Evolutionary conservation across 495 filamentous ascomycete genomes (phyloP), one percentile per base, ranked within the genome.

Genomic region (Aspergillus incahuasiensis): DNA sequence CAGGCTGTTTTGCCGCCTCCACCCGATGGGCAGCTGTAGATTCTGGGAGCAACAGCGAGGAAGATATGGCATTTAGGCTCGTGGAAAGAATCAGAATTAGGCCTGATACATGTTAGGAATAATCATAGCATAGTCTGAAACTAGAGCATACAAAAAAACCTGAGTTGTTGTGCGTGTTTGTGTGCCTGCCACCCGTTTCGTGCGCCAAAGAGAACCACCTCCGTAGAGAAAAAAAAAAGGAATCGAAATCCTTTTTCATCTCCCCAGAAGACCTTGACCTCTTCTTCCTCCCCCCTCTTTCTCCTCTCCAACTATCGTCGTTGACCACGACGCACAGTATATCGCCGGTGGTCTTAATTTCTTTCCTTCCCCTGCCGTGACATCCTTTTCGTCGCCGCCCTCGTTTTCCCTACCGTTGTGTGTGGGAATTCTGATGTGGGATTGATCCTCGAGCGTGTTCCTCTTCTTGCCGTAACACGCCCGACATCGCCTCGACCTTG

Each of bases 341-440:
- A 50, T 44, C 42, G 54, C 42, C 48, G 45, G 61, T 59, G 61
- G 61, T 63, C 57, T 60, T 60, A 38, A n/a, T 55, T 56, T 16
- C 48, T 41, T 20, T 39, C 46, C 53, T 55, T 18, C 42, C 39
- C 43, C 30, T 24, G 41, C 22, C 47, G 24, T 48, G 48, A 50
- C 48, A 50, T 45, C 39, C 54, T 52, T 51, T 28, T 58, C 35
- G 42, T 55, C 52, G 38, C 41, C 32, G 32, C 32, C 34, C 42
- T 58, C 40, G 35, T 45, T 56, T 45, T 52, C 50, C 61, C 62
- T 41, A 42, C 48, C 59, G 15, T 56, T 56, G 35, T 52, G 48
- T 62, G 65, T 64, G 59, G 66, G 66, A 62, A 56, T 62, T 54
- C 55, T 58, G 59, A 58, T 62, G 59, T 57, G 58, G 46, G 58